phyloP scores from a whole-genome alignment of 176 grass and related monocot genomes.

The Cenchrus purpureus region DNA sequence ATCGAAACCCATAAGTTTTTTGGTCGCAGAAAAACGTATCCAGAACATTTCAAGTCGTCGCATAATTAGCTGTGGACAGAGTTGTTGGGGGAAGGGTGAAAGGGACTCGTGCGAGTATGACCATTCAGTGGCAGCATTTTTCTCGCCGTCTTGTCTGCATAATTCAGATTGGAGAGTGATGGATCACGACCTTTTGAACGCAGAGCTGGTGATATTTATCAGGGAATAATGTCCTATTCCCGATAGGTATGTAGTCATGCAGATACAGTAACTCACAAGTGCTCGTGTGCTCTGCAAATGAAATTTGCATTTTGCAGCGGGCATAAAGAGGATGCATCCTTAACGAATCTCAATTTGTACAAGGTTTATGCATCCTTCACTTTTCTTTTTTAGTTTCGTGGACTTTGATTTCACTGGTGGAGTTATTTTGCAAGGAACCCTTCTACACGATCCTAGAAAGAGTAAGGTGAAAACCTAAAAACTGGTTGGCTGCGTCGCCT shows the following conservation, averaged over 20 bases:
- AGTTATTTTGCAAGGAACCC: too few species aligned
- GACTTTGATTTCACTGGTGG: too few species aligned
- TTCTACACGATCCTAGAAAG: too few species aligned
- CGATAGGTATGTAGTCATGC: not conserved
- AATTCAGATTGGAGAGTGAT: not conserved
- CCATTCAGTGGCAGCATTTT: constrained; percentile 30
- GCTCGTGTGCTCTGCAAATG: not conserved
- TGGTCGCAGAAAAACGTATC: not conserved
- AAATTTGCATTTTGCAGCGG: not conserved
- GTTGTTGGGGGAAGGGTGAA: not conserved
- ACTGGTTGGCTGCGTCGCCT: not conserved
- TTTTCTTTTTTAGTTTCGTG: too few species aligned
- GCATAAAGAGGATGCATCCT: too few species aligned
- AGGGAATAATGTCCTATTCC: not conserved
- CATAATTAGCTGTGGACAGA: not conserved
- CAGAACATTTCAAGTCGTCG: not conserved
- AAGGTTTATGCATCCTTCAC: too few species aligned
- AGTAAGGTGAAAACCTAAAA: too few species aligned
- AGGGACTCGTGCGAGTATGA: not conserved
- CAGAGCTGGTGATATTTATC: not conserved
- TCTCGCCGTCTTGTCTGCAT: constrained; percentile 31
- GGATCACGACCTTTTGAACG: not conserved
- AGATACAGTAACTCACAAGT: not conserved
- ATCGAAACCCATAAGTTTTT: not conserved
- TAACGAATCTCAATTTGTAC: too few species aligned